Conservation (phyloP, 768 basidiomycete species). For the Naematelia aurantialba region DNA sequence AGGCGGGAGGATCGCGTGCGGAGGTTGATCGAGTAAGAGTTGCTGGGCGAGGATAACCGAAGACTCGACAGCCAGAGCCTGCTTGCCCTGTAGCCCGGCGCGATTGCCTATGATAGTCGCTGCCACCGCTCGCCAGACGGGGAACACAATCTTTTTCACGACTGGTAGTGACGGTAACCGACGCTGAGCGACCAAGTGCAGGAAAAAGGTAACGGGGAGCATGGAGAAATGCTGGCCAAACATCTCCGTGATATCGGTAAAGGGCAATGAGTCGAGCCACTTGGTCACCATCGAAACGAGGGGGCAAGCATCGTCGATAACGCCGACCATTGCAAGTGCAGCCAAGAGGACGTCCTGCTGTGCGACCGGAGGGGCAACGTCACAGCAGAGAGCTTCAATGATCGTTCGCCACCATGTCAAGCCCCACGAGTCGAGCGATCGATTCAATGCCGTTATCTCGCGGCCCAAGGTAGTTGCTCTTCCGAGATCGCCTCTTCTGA, state of each 20-base stretch:
- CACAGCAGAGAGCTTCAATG: not conserved
- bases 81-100: conserved; percentile 14
- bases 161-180: conserved; percentile 19
- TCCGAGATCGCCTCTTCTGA: conserved; percentile 6
- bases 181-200: conserved; percentile 25
- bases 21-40: conserved; percentile 27
- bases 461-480: conserved; percentile 16
- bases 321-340: not conserved
- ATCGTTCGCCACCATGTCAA: not conserved
- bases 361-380: not conserved
- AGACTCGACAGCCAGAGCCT: conserved; percentile 16
- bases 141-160: conserved; percentile 20
- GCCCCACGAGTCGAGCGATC: conserved; percentile 5
- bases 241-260: conserved; percentile 6
- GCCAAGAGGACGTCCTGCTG: not conserved
- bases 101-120: conserved; percentile 9
- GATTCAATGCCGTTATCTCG: conserved; percentile 22
- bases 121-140: conserved; percentile 30
- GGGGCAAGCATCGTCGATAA: not conserved
- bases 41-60: conserved; percentile 28
- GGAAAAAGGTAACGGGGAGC: conserved; percentile 11
- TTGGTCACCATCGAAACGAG: conserved; percentile 18
- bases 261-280: conserved; percentile 25
- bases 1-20: conserved; percentile 21
- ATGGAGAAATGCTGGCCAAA: conserved; percentile 9